phyloP scores from a whole-genome alignment of 176 grass and related monocot genomes.

The Metroxylon sagu region DNA sequence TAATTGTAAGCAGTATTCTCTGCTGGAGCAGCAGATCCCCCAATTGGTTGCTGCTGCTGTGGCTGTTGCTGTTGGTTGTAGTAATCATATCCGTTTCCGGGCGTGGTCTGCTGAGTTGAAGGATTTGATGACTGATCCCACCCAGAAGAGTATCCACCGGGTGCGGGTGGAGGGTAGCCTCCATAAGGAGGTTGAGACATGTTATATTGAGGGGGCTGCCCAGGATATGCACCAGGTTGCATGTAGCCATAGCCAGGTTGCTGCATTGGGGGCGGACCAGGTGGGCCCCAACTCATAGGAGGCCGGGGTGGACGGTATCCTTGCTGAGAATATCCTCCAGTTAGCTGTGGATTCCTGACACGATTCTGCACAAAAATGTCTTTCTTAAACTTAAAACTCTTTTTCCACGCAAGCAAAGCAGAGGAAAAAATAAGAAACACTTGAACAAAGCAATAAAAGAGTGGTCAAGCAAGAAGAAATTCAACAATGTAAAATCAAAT shows the following conservation, averaged over 20 bases:
- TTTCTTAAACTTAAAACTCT: background rate
- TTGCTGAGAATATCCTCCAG: constrained; percentile 81
- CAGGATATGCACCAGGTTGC: constrained; percentile 68
- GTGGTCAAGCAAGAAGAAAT: too few relatives aligned
- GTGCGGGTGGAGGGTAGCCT: constrained; percentile 46
- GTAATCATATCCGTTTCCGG: constrained; percentile 82
- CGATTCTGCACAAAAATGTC: constrained; percentile 79
- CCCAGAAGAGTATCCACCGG: constrained; percentile 60
- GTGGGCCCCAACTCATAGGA: constrained; percentile 55
- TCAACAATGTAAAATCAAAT: background rate
- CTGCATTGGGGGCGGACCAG: constrained; percentile 33
- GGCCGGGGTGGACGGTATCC: constrained; percentile 58
- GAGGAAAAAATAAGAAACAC: too few relatives aligned
- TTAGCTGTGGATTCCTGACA: constrained; percentile 53
- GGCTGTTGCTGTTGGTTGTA: constrained; percentile 72
- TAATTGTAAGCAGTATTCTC: constrained; percentile 68
- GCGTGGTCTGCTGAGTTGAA: constrained; percentile 43
- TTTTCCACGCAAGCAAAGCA: too few relatives aligned
- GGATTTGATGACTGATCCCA: constrained; percentile 89
- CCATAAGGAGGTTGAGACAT: constrained; percentile 59
- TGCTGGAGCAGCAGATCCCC: constrained; percentile 45
- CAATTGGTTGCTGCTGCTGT: constrained; percentile 31
- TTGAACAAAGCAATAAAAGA: too few relatives aligned
- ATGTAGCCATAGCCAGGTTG: constrained; percentile 78
- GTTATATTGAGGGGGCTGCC: constrained; percentile 66